These are phyloP conservation scores for Candida nanaspora DNA, from an alignment of 805 yeast species.

Conservation along the genomic window DNA sequence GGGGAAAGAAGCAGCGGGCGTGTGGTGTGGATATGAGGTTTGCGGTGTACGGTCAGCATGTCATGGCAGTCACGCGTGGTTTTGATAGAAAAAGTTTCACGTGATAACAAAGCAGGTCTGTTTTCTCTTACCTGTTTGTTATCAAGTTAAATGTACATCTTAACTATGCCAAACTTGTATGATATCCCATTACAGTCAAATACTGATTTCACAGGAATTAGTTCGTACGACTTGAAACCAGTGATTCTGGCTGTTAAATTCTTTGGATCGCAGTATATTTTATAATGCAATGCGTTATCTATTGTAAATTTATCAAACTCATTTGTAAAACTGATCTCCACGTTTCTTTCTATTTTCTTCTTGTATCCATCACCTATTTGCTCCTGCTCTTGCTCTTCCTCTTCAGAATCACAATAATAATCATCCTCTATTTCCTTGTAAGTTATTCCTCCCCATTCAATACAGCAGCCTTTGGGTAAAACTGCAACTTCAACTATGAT, in stretches of 20 bases:
- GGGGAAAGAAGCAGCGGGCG: neutral
- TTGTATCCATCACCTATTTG: slow-evolving; percentile 23
- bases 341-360: slow-evolving; percentile 26
- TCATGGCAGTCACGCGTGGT: too few relatives aligned
- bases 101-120: neutral
- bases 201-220: slow-evolving; percentile 14
- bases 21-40: too few relatives aligned
- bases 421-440: slow-evolving; percentile 34
- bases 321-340: slow-evolving; percentile 37
- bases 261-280: slow-evolving; percentile 13
- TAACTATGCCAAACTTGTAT: slow-evolving; percentile 9
- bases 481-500: slow-evolving; percentile 47
- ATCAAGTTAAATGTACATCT: too few relatives aligned
- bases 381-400: too few relatives aligned
- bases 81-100: too few relatives aligned
- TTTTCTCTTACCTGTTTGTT: too few relatives aligned
- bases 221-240: slow-evolving; percentile 13
- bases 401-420: slow-evolving; percentile 36
- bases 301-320: slow-evolving; percentile 33
- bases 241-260: neutral
- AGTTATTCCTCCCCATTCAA: slow-evolving; percentile 72
- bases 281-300: slow-evolving; percentile 10
- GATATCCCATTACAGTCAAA: slow-evolving; percentile 4
- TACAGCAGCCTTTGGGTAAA: slow-evolving; percentile 56
- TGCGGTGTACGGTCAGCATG: too few relatives aligned